Base-by-base conservation (phyloP, 129 eudicot genomes). In the Heracleum sosnowskyi region DNA sequence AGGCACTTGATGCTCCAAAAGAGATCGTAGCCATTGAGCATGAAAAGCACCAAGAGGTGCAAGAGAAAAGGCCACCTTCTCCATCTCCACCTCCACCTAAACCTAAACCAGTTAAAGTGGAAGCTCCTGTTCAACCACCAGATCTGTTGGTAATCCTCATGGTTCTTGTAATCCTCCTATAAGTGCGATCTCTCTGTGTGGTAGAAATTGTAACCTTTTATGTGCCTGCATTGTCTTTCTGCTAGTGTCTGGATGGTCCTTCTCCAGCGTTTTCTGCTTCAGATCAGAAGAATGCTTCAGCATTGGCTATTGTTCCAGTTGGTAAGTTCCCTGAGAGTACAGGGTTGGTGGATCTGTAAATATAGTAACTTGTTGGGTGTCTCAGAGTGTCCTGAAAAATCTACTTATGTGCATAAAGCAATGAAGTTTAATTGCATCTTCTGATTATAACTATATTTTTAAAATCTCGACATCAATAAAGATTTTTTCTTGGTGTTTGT, bases 241-340 rank as follows among this genome's bases (percentile, higher is more conserved):
- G 64, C 41, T 79, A 95, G 98, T 84, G 92, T 84, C 40, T 95
- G 82, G 69, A 89, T 79, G 96, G 90, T 85, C 94, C 96, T 18
- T 47, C 46, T 83, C 91, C 96, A 29, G 90, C 82, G 51, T 96
- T 90, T 40, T 45, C 89, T 45, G 96, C 87, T 57, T 86, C 90
- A 60, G 97, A 95, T 78, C 91, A 88, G 83, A 91, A 86, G 87
- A 95, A 91, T 87, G 85, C 97, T 39, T 10, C 90, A 90, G 97
- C 96, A 69, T 83, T 95, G 81, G 97, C 97, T 69, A 91, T 95
- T 86, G 96, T 95, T 69, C 92, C 98, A 44, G 87, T 80, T 64
- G 97, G 98, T 93, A 89, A 86, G 92, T 82, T 72, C 57, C 22
- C 57, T 44, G 60, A 44, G 37, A 44, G 44, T 74, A 16, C 5